phyloP scores from a whole-genome alignment of 2,329 filamentous ascomycete species.

The Lachnum nothofagi region DNA sequence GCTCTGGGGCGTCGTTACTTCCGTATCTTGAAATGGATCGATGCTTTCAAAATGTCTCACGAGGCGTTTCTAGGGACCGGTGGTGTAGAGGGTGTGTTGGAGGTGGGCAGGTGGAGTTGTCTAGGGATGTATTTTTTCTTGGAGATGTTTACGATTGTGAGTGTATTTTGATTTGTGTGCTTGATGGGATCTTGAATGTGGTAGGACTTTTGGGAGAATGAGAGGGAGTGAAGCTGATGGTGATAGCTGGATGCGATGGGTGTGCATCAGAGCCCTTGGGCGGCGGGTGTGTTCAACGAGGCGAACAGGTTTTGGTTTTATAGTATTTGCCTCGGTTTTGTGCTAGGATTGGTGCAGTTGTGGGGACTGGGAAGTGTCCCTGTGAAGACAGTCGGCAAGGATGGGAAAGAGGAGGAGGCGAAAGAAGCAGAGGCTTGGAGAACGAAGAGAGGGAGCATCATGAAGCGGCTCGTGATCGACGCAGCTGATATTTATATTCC shows the following conservation, averaged over 20 bases:
- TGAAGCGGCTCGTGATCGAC: conserved; percentile 51
- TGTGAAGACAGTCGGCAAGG: neutral
- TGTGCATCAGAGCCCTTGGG: conserved; percentile 39
- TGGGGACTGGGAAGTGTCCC: neutral
- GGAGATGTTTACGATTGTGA: conserved; percentile 58
- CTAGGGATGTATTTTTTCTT: conserved; percentile 63
- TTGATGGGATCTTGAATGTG: conserved; percentile 13
- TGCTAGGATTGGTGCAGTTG: conserved; percentile 33
- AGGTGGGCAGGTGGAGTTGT: conserved; percentile 52
- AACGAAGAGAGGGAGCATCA: conserved; percentile 34
- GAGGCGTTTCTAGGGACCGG: conserved; percentile 33
- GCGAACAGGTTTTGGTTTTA: conserved; percentile 68
- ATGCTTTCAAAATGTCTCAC: conserved; percentile 51
- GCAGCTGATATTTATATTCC: conserved; percentile 59
- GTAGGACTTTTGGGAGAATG: conserved; percentile 28
- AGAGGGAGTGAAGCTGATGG: conserved; percentile 5
- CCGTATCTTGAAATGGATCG: conserved; percentile 64
- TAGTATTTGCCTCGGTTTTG: conserved; percentile 33
- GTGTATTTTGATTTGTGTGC: conserved; percentile 31
- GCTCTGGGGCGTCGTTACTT: conserved; percentile 54
- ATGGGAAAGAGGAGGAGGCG: conserved; percentile 22
- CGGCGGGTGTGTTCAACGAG: conserved; percentile 48
- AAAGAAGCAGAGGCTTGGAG: conserved; percentile 16
- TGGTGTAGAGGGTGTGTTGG: conserved; percentile 41
- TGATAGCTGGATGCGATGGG: conserved; percentile 45